Evolutionary conservation across 2,329 filamentous ascomycete species (phyloP), one percentile per base, ranked within the genome.

Genomic region (Paraphaeosphaeria sporulosa): DNA sequence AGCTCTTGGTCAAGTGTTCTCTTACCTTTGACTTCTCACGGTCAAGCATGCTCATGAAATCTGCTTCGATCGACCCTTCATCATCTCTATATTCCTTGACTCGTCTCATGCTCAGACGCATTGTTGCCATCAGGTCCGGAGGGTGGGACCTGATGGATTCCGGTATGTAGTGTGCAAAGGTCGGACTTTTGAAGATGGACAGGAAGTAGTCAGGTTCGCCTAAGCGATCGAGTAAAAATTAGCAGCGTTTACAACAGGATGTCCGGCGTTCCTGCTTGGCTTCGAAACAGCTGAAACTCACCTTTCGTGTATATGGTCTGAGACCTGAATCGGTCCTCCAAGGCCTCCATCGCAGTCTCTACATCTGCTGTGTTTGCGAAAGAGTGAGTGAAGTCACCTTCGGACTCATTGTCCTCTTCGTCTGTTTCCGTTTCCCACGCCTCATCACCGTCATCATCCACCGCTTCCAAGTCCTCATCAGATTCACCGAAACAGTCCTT

Each of bases 1-100:
- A n/a, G 25, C 12, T 17, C 7, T 40, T 25, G 25, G 15, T 19
- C 21, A 7, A 15, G 19, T 9, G 1, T 3, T 23, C 7, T 60
- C 67, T 58, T 69, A 76, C 72, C 68, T 71, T 69, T 77, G 13
- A 71, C 57, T 75, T 76, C 51, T 79, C 71, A 25, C 76, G 72
- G 25, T 79, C 61, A 25, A 65, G 70, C 59, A 73, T 74, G 3
- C 63, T 64, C 34, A 68, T 68, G 34, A 75, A 76, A 13, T 76
- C 72, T 21, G 63, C 65, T 32, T 69, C 61, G 25, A 65, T 63
- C 8, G 62, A 58, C 23, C 25, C 42, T 7, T 60, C 5, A 19
- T 53, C 64, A 2, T 15, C 49, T 30, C 64, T 56, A 43, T 62
- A 64, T 13, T 62, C 59, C 40, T 62, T 66, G n/a, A 64, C 56